Conservation (phyloP, 805 yeast genomes). For the Jamesozyma hellenica region DNA sequence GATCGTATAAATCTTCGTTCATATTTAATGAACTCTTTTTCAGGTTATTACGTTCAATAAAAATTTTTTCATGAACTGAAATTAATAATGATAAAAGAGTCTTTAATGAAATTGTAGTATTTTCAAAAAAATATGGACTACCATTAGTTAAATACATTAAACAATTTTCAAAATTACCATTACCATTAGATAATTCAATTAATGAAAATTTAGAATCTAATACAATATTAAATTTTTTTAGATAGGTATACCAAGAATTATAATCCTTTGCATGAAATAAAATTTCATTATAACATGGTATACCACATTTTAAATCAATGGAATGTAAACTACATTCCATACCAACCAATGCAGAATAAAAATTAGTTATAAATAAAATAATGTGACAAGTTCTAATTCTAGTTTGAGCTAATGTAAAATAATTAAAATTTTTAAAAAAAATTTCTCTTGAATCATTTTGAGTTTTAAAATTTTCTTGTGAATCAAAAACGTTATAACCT, state of each 20-base stretch:
- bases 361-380: slow-evolving; percentile 46
- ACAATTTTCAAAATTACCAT: slow-evolving; percentile 37
- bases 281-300: slow-evolving; percentile 49
- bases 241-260: slow-evolving; percentile 40
- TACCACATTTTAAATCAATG: slow-evolving; percentile 51
- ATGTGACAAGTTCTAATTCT: slow-evolving; percentile 69
- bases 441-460: slow-evolving; percentile 24
- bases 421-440: slow-evolving; percentile 32
- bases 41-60: slow-evolving; percentile 35
- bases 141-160: slow-evolving; percentile 37
- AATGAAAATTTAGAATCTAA: slow-evolving; percentile 45
- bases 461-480: slow-evolving; percentile 35
- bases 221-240: slow-evolving; percentile 30
- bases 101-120: slow-evolving; percentile 25
- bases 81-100: slow-evolving; percentile 48
- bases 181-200: slow-evolving; percentile 47
- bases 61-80: slow-evolving; percentile 58
- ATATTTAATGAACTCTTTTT: background rate
- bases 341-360: slow-evolving; percentile 41
- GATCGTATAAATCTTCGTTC: background rate
- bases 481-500: slow-evolving; percentile 34
- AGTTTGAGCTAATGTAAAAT: slow-evolving; percentile 62
- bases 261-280: slow-evolving; percentile 48
- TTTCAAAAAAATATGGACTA: slow-evolving; percentile 28
- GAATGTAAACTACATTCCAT: slow-evolving; percentile 36